These are phyloP conservation scores for Bacidia gigantensis DNA, from an alignment of 495 filamentous ascomycete species.

Conservation along the genomic window DNA sequence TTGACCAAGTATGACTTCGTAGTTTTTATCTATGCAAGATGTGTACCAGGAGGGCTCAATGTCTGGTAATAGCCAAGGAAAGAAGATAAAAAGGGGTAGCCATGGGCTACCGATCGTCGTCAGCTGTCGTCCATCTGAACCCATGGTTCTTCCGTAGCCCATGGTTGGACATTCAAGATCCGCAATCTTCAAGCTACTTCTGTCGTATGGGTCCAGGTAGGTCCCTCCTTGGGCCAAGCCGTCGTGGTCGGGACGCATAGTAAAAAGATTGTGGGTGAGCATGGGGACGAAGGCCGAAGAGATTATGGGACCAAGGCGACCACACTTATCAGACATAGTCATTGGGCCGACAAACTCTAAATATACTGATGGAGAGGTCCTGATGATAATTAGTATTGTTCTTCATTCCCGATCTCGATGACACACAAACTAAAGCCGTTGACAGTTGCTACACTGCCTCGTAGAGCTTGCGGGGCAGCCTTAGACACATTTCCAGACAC, in stretches of 20 bases:
- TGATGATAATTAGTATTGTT: not conserved
- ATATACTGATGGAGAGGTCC: slow-evolving; percentile 13
- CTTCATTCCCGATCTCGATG: not conserved
- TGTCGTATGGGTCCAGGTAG: too few species aligned
- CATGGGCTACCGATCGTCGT: slow-evolving; percentile 9
- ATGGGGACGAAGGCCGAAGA: not conserved
- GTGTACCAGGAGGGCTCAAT: not conserved
- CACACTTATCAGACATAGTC: not conserved
- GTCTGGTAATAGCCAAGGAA: not conserved
- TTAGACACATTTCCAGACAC: too few species aligned
- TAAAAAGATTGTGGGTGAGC: not conserved
- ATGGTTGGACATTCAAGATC: slow-evolving; percentile 4
- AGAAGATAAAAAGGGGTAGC: slow-evolving; percentile 1
- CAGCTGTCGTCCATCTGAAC: not conserved
- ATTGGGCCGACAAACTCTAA: slow-evolving; percentile 3
- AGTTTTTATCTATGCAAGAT: not conserved
- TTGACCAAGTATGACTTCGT: not conserved
- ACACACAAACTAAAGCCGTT: slow-evolving; percentile 9
- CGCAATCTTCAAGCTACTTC: not conserved
- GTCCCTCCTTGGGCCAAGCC: too few species aligned
- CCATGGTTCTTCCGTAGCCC: not conserved
- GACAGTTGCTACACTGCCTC: slow-evolving; percentile 4
- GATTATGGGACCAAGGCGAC: not conserved
- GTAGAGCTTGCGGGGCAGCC: too few species aligned
- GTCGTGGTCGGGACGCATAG: not conserved